phyloP scores from a whole-genome alignment of 805 yeast species.

The Zygosaccharomyces siamensis region DNA sequence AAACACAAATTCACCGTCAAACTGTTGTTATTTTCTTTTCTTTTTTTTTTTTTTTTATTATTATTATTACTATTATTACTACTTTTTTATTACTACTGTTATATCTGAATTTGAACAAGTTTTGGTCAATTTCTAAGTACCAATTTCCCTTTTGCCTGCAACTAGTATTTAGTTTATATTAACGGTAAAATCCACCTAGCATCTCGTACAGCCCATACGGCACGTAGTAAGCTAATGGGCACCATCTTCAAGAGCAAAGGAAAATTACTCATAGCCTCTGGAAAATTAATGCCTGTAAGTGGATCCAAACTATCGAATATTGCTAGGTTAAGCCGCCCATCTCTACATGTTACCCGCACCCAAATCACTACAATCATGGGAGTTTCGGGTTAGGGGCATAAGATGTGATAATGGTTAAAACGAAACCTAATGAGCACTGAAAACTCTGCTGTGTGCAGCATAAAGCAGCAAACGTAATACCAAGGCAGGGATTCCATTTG shows the following conservation, averaged over 20 bases:
- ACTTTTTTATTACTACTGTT: background rate
- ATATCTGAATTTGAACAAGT: conserved; percentile 1
- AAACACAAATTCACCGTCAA: no score
- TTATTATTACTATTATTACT: background rate
- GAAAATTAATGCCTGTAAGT: background rate
- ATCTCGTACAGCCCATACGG: background rate
- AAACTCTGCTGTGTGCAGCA: background rate
- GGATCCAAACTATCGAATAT: background rate
- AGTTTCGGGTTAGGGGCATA: background rate
- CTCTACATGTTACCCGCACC: background rate
- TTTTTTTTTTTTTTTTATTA: background rate
- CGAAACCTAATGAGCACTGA: no score
- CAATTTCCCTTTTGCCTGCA: no score
- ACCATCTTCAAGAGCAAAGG: no score
- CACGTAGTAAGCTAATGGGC: no score
- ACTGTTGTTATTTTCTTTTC: background rate
- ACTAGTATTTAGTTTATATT: conserved; percentile 5
- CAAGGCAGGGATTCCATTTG: background rate
- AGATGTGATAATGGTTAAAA: background rate
- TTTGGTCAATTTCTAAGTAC: conserved; percentile 1
- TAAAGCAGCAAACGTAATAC: background rate
- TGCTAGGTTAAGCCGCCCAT: background rate
- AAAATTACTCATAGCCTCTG: background rate
- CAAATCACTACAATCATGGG: background rate
- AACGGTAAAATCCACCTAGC: conserved; percentile 3